Percentiles rank a stretch among this genome's conserved stretches.
Conservation (phyloP, 2,329 filamentous ascomycete species). For the Curvularia spicifera region DNA sequence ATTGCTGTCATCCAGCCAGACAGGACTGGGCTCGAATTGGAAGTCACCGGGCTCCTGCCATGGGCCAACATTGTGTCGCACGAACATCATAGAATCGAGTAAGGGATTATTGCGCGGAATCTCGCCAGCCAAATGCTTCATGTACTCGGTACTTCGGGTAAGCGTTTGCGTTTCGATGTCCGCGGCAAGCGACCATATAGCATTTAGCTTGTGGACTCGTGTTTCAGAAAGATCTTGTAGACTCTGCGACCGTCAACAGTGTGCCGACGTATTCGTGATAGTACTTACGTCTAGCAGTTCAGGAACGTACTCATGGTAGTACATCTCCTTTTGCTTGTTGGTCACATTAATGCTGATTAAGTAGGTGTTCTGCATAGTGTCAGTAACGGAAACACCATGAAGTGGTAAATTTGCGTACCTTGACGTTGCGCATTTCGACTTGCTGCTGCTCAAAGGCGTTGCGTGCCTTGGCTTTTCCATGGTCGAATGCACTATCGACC, state of each 20-base stretch:
- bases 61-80: constrained; percentile 82
- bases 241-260: constrained; percentile 52
- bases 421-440: constrained; percentile 94
- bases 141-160: constrained; percentile 72
- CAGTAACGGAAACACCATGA: constrained; percentile 17
- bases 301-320: constrained; percentile 96
- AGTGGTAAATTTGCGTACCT: constrained; percentile 51
- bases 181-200: constrained; percentile 81
- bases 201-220: constrained; percentile 81
- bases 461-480: constrained; percentile 85
- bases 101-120: constrained; percentile 86
- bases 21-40: constrained; percentile 88
- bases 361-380: constrained; percentile 76
- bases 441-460: constrained; percentile 91
- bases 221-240: constrained; percentile 94
- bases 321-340: constrained; percentile 96
- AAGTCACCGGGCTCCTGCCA: constrained; percentile 88
- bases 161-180: constrained; percentile 81
- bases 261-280: background rate
- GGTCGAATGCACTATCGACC: constrained; percentile 88
- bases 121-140: constrained; percentile 76
- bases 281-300: constrained; percentile 80
- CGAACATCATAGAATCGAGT: constrained; percentile 97
- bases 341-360: constrained; percentile 94
- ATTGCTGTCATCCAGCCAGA: constrained; percentile 91